Base-by-base conservation (phyloP, 352 stramenopile species). In the Phytopythium delawarense region DNA sequence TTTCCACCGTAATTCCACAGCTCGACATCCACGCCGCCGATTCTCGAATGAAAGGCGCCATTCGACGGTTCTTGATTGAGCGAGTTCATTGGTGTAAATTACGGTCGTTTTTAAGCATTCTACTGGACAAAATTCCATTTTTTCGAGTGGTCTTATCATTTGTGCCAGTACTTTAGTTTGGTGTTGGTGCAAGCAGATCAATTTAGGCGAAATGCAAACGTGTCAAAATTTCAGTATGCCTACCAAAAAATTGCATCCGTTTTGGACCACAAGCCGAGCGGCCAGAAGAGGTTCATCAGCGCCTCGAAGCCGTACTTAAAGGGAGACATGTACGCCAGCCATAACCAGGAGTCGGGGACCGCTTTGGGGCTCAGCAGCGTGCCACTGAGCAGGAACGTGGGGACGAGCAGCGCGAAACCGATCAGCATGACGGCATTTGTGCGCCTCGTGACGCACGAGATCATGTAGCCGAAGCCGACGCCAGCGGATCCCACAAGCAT, bases 241-340 rank as follows among this genome's bases (percentile, higher is more conserved):
- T n/a, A n/a, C n/a, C n/a, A n/a, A n/a, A n/a, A n/a, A n/a, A n/a
- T n/a, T n/a, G n/a, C n/a, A n/a, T n/a, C n/a, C n/a, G n/a, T n/a
- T n/a, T n/a, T n/a, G n/a, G n/a, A n/a, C n/a, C n/a, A n/a, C n/a
- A n/a, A n/a, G n/a, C n/a, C n/a, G n/a, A n/a, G n/a, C n/a, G n/a
- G n/a, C 66, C 66, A 72, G 53, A 62, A 70, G 18, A 58, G 52
- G 3, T 58, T 57, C 51, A 63, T 70, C 15, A 61, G 11, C n/a
- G 52, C 66, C 30, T 30, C 25, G 25, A 30, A 30, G 25, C 25
- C 25, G 25, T 30, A 30, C 25, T 30, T 30, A 3, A 30, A 49
- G 9, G 63, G 63, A 48, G 66, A 72, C 20, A 72, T 39, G 63
- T 68, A 70, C 37, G 65, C 37, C 16, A 72, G 23, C 66, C 66